These are phyloP conservation scores for Scopulariopsis brevicaulis DNA, from an alignment of 2,329 filamentous ascomycete species.

Conservation along the genomic window DNA sequence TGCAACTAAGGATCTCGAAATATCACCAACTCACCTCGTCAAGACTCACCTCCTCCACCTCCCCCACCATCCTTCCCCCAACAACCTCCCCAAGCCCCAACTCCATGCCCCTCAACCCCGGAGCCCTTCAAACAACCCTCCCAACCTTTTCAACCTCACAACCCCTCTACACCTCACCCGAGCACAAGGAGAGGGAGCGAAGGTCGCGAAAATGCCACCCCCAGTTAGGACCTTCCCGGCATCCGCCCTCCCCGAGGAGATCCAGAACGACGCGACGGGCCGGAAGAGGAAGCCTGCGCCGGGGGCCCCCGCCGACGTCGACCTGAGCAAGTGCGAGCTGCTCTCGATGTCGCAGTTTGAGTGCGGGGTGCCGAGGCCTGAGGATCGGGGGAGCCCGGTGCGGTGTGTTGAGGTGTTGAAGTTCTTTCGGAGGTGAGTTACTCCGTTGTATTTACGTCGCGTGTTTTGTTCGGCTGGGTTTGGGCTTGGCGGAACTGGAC, in stretches of 20 bases:
- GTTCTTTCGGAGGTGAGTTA: constrained; percentile 46
- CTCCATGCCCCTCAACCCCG: constrained; percentile 13
- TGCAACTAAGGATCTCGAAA: neutral
- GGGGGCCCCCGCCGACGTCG: constrained; percentile 23
- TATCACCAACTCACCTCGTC: constrained; percentile 38
- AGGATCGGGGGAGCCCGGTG: constrained; percentile 31
- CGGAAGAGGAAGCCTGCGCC: constrained; percentile 38
- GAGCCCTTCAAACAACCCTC: neutral
- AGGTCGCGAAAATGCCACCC: constrained; percentile 37
- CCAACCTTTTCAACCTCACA: neutral
- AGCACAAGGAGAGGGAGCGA: constrained; percentile 1
- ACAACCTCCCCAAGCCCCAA: constrained; percentile 24
- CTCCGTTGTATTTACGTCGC: neutral
- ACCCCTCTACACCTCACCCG: neutral
- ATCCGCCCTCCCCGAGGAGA: constrained; percentile 32
- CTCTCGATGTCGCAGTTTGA: constrained; percentile 49
- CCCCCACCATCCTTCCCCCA: constrained; percentile 37
- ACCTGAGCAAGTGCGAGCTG: constrained; percentile 44
- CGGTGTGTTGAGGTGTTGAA: constrained; percentile 46
- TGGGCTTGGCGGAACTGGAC: neutral
- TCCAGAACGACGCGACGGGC: constrained; percentile 35
- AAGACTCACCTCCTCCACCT: constrained; percentile 44
- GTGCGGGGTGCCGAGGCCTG: constrained; percentile 40
- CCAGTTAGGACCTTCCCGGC: constrained; percentile 44
- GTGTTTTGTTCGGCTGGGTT: neutral